Evolutionary conservation across 176 grass and related monocot genomes (phyloP).

Genomic region (Eragrostis curvula): DNA sequence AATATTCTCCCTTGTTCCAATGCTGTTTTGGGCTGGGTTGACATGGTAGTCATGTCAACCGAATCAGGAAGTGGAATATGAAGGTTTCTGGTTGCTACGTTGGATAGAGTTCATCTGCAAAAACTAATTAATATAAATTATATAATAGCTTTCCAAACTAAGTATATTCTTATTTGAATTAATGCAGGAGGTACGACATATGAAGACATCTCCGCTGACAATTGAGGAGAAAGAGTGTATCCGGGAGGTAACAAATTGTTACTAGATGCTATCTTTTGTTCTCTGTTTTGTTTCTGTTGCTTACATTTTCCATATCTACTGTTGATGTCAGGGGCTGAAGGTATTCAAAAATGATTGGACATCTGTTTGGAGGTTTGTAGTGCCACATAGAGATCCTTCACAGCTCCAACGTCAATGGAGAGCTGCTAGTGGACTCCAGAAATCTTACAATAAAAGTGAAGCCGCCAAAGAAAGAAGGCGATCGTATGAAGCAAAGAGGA

Average conservation of each 20-base stretch:
- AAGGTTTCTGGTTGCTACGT: slow-evolving; percentile 7
- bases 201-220: slow-evolving; percentile 84
- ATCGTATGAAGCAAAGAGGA: slow-evolving; percentile 81
- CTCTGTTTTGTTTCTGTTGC: slow-evolving; percentile 14
- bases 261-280: slow-evolving; percentile 23
- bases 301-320: slow-evolving; percentile 37
- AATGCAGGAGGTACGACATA: slow-evolving; percentile 68
- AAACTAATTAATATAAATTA: not conserved
- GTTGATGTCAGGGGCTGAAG: slow-evolving; percentile 67
- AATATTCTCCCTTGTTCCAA: slow-evolving; percentile 7
- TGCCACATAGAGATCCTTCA: slow-evolving; percentile 84
- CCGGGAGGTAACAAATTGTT: slow-evolving; percentile 56
- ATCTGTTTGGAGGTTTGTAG: slow-evolving; percentile 77
- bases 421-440: slow-evolving; percentile 77
- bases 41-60: not conserved
- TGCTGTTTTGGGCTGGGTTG: slow-evolving; percentile 4
- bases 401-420: slow-evolving; percentile 84
- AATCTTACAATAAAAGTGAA: slow-evolving; percentile 83
- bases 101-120: not conserved
- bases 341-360: slow-evolving; percentile 90
- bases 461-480: slow-evolving; percentile 69
- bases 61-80: slow-evolving; percentile 21
- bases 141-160: slow-evolving; percentile 15
- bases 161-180: slow-evolving; percentile 46
- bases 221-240: slow-evolving; percentile 67